phyloP scores from a whole-genome alignment of 495 filamentous ascomycete species.

The Chaetomium fimeti region DNA sequence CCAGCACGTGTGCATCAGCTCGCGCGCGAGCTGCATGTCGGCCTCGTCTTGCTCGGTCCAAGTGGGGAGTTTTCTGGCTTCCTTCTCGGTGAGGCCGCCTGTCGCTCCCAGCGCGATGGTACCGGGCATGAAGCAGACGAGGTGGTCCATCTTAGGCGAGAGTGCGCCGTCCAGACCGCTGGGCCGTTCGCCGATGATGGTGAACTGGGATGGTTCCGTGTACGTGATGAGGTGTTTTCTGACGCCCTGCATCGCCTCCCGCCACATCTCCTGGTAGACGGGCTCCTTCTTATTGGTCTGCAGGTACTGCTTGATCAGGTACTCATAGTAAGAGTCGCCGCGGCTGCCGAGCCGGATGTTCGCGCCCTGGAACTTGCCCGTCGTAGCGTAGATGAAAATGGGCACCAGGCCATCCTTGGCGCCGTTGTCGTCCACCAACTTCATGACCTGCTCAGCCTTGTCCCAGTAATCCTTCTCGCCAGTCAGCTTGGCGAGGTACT shows the following conservation, averaged over 20 bases:
- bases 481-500: slow-evolving; percentile 92
- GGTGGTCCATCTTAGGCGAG: slow-evolving; percentile 93
- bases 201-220: slow-evolving; percentile 72
- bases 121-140: slow-evolving; percentile 96
- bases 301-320: slow-evolving; percentile 93
- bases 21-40: slow-evolving; percentile 79
- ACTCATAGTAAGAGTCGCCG: slow-evolving; percentile 97
- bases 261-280: slow-evolving; percentile 89
- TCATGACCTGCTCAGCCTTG: slow-evolving; percentile 83
- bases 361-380: slow-evolving; percentile 71
- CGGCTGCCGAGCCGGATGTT: slow-evolving; percentile 91
- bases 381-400: slow-evolving; percentile 81
- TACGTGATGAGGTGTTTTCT: slow-evolving; percentile 91
- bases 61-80: slow-evolving; percentile 64
- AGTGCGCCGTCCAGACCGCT: slow-evolving; percentile 62
- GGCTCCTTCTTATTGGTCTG: slow-evolving; percentile 86
- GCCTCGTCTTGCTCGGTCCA: slow-evolving; percentile 82
- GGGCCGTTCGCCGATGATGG: slow-evolving; percentile 83
- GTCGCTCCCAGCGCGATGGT: slow-evolving; percentile 90
- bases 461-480: slow-evolving; percentile 91
- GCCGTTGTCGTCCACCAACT: slow-evolving; percentile 79
- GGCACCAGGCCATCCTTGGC: slow-evolving; percentile 81
- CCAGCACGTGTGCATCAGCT: slow-evolving; percentile 97
- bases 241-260: slow-evolving; percentile 78
- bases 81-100: slow-evolving; percentile 67